phyloP scores from a whole-genome alignment of 306 rosid genomes.

The Sindora glabra region DNA sequence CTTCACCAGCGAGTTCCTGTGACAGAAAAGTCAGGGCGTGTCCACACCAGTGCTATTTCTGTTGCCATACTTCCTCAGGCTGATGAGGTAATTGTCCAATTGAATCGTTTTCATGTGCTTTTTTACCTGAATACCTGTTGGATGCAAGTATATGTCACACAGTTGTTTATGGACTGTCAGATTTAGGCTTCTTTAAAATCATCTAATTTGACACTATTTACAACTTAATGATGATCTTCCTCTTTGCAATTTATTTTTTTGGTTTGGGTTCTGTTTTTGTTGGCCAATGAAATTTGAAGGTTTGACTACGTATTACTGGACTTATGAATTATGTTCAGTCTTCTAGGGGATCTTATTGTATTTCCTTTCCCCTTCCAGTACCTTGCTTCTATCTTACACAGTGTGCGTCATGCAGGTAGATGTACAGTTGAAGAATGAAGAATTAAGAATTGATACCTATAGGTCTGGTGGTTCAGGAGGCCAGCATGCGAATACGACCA shows the following conservation, averaged over 20 bases:
- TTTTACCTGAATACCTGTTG: constrained; percentile 6
- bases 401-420: constrained; percentile 59
- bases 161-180: not conserved
- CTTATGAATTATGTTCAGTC: not conserved
- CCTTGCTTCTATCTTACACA: not conserved
- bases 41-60: constrained; percentile 94
- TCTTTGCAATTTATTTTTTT: not conserved
- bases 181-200: not conserved
- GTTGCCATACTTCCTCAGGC: constrained; percentile 97
- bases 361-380: not conserved
- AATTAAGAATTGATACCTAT: constrained; percentile 69
- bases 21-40: constrained; percentile 86
- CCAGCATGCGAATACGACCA: constrained; percentile 94
- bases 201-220: not conserved
- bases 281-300: no score
- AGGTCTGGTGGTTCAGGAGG: constrained; percentile 95
- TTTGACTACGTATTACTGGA: no score
- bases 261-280: not conserved
- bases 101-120: not conserved
- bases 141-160: not conserved
- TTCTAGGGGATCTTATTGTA: not conserved
- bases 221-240: not conserved
- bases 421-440: constrained; percentile 84
- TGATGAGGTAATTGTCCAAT: constrained; percentile 53
- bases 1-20: constrained; percentile 75